Evolutionary conservation across 106 monocot genomes (phyloP).

Genomic region (Dactylorhiza incarnata): DNA sequence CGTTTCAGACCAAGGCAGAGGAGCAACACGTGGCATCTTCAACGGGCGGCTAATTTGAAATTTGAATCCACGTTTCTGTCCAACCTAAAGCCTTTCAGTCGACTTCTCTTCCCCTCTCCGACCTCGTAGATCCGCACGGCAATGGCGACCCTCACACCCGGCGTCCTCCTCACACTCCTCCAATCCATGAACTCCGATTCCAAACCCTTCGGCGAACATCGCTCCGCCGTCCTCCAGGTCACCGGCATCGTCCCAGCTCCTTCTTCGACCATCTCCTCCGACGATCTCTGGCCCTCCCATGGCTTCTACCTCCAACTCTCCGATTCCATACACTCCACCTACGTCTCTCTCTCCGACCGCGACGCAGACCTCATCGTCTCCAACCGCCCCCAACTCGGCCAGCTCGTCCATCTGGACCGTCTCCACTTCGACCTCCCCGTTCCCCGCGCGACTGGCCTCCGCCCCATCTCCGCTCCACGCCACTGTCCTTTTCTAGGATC

Average conservation of each 20-base stretch:
- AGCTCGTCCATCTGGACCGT: conserved; percentile 72
- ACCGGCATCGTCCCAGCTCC: conserved; percentile 73
- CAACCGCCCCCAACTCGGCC: conserved; percentile 64
- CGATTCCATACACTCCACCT: conserved; percentile 87
- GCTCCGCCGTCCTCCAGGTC: conserved; percentile 77
- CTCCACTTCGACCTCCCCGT: conserved; percentile 49
- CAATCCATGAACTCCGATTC: conserved; percentile 78
- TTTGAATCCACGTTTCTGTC: neutral
- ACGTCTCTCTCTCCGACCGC: conserved; percentile 57
- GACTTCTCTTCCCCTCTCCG: neutral
- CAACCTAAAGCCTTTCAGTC: neutral
- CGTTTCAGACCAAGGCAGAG: too few relatives aligned
- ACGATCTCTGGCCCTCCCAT: conserved; percentile 54
- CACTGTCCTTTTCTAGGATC: conserved; percentile 35
- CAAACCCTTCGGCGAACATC: conserved; percentile 54
- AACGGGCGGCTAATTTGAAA: neutral
- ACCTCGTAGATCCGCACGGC: neutral
- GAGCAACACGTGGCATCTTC: too few relatives aligned
- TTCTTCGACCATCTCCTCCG: conserved; percentile 22
- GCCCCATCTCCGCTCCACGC: conserved; percentile 31
- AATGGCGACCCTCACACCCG: conserved; percentile 75
- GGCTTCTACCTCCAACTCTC: conserved; percentile 93
- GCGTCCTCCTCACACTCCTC: conserved; percentile 88
- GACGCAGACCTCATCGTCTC: conserved; percentile 50
- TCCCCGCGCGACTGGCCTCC: conserved; percentile 51